phyloP scores from a whole-genome alignment of 768 basidiomycete genomes.

The Rickenella mellea region DNA sequence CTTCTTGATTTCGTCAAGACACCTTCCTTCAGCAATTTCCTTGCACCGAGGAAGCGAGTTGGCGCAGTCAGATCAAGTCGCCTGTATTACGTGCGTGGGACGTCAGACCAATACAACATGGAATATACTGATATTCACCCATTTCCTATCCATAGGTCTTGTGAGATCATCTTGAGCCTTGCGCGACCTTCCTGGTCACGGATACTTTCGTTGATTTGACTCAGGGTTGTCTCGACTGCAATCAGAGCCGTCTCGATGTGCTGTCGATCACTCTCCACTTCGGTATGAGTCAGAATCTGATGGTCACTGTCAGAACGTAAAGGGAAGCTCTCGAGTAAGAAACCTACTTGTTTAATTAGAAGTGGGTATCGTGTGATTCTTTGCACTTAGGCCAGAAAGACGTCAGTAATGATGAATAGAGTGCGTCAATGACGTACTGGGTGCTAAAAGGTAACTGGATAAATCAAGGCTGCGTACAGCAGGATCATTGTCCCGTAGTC shows the following conservation, averaged over 20 bases:
- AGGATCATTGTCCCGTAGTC: conserved; percentile 70
- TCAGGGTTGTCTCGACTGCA: conserved; percentile 64
- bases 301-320: neutral
- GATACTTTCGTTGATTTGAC: conserved; percentile 81
- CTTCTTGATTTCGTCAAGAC: conserved; percentile 74
- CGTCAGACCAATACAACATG: neutral
- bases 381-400: conserved; percentile 57
- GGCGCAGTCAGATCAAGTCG: conserved; percentile 86
- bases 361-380: conserved; percentile 91
- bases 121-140: conserved; percentile 46
- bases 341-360: conserved; percentile 62
- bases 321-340: neutral
- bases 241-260: conserved; percentile 45
- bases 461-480: conserved; percentile 74
- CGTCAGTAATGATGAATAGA: neutral
- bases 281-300: conserved; percentile 75
- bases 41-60: conserved; percentile 75
- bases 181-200: conserved; percentile 75
- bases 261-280: conserved; percentile 49
- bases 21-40: conserved; percentile 76
- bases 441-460: conserved; percentile 85
- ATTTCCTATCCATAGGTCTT: conserved; percentile 81
- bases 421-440: conserved; percentile 45
- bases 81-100: conserved; percentile 20
- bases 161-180: conserved; percentile 64